Conservation (phyloP, 352 stramenopile genomes). For the Elongisporangium prolatum region DNA sequence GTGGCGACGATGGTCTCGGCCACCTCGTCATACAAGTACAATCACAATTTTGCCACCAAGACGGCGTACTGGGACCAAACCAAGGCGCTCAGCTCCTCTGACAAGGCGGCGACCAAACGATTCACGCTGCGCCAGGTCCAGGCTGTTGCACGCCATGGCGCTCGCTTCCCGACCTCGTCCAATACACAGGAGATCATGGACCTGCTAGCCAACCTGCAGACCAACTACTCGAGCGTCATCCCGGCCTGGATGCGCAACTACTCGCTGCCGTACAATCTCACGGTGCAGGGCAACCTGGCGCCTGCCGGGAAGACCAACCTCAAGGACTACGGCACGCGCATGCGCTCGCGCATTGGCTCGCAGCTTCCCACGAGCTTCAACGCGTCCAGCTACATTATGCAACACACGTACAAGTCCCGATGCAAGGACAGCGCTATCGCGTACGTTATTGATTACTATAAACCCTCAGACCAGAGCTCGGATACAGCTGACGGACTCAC, state of each 20-base stretch:
- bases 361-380: slow-evolving; percentile 18
- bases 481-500: no score
- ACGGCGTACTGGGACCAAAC: background rate
- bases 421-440: slow-evolving; percentile 55
- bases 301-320: slow-evolving; percentile 33
- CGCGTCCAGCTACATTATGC: slow-evolving; percentile 31
- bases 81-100: background rate
- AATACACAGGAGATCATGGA: slow-evolving; percentile 41
- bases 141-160: background rate
- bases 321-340: slow-evolving; percentile 27
- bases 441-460: no score
- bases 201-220: slow-evolving; percentile 35
- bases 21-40: background rate
- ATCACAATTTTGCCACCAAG: background rate
- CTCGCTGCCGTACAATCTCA: slow-evolving; percentile 51
- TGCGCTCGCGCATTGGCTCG: slow-evolving; percentile 12
- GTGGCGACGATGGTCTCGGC: background rate
- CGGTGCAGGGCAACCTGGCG: slow-evolving; percentile 32
- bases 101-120: background rate
- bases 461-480: no score
- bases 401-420: slow-evolving; percentile 54
- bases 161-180: slow-evolving; percentile 44
- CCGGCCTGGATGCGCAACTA: slow-evolving; percentile 55
- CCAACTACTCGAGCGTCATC: slow-evolving; percentile 27
- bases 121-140: background rate